Evolutionary conservation across 768 basidiomycete genomes (phyloP).

Genomic region (Leccinum boreale): DNA sequence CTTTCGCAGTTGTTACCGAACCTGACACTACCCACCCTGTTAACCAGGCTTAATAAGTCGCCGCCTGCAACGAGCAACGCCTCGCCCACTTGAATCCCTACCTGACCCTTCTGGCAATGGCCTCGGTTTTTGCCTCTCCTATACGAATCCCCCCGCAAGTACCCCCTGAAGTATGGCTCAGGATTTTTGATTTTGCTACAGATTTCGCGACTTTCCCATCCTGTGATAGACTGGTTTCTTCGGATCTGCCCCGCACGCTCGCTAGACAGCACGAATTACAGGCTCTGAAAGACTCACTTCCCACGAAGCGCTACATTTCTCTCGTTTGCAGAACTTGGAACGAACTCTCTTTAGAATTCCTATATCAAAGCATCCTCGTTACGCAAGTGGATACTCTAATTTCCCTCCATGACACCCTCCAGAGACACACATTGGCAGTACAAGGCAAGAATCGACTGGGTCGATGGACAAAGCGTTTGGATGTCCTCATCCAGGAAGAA

Average conservation of each 20-base stretch:
- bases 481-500: constrained; percentile 25
- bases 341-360: constrained; percentile 17
- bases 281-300: constrained; percentile 20
- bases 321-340: constrained; percentile 27
- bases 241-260: constrained; percentile 20
- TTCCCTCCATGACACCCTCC: constrained; percentile 14
- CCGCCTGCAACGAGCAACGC: not conserved
- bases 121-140: not conserved
- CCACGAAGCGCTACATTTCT: constrained; percentile 18
- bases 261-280: constrained; percentile 14
- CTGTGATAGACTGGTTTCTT: constrained; percentile 5
- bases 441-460: constrained; percentile 11
- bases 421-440: constrained; percentile 3
- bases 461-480: constrained; percentile 28
- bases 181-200: constrained; percentile 22
- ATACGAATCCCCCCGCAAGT: constrained; percentile 4
- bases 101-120: constrained; percentile 9
- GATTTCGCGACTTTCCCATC: constrained; percentile 10
- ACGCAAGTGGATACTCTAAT: constrained; percentile 16
- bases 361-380: constrained; percentile 23
- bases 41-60: not conserved
- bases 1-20: constrained; percentile 2
- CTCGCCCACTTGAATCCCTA: not conserved
- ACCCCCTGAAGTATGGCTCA: constrained; percentile 31
- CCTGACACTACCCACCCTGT: not conserved